Evolutionary conservation across 768 basidiomycete genomes (phyloP).

Genomic region (Lentinula detonsa): DNA sequence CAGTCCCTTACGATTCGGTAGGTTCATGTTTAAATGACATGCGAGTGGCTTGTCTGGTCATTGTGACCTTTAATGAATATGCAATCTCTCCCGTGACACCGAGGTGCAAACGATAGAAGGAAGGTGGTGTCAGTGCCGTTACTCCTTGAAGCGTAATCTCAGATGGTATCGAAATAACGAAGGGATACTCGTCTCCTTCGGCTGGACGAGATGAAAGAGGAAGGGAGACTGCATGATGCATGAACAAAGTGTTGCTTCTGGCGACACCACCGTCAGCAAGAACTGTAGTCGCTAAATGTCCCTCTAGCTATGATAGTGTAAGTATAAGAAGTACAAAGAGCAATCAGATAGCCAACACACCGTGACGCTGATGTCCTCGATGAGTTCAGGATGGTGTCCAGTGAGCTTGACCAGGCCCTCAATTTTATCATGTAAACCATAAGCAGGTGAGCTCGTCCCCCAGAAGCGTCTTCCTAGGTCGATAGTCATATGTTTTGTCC

Average conservation of each 20-base stretch:
- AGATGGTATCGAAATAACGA: constrained; percentile 2
- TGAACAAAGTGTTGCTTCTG: not conserved
- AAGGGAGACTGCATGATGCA: not conserved
- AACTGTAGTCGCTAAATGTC: not conserved
- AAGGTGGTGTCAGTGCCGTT: not conserved
- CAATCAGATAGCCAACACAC: not conserved
- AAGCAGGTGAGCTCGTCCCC: not conserved
- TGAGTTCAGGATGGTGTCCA: not conserved
- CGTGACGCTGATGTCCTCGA: not conserved
- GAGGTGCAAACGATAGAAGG: not conserved
- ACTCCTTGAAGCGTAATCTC: constrained; percentile 1
- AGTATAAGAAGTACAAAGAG: not conserved
- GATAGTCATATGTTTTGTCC: constrained; percentile 1
- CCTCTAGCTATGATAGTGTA: not conserved
- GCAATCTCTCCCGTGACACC: not conserved
- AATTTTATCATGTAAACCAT: constrained; percentile 2
- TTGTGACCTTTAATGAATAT: constrained; percentile 3
- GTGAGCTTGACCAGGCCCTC: not conserved
- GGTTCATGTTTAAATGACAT: not conserved
- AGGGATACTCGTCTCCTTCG: not conserved
- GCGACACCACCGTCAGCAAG: not conserved
- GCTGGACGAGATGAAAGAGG: not conserved
- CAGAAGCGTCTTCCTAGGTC: not conserved
- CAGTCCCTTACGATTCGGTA: not conserved
- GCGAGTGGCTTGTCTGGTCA: not conserved